These are phyloP conservation scores for Kodamaea ohmeri DNA, from an alignment of 1,139 yeast genomes.

Conservation along the genomic window DNA sequence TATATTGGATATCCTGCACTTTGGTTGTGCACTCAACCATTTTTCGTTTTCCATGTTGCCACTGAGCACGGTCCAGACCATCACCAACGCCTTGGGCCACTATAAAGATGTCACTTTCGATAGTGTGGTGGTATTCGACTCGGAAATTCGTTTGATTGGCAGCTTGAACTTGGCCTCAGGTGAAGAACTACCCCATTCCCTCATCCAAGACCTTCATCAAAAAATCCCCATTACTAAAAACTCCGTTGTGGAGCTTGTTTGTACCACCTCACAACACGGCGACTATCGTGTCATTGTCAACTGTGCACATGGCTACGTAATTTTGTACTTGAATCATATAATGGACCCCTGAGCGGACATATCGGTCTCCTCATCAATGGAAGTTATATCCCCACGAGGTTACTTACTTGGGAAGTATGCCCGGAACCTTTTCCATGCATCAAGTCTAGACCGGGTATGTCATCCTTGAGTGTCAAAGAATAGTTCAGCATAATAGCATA, in stretches of 20 bases:
- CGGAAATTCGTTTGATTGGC: slow-evolving; percentile 5
- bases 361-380: slow-evolving; percentile 1
- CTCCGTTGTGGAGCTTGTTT: slow-evolving; percentile 9
- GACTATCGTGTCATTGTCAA: slow-evolving; percentile 8
- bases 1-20: slow-evolving; percentile 1
- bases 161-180: slow-evolving; percentile 3
- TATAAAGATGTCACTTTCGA: slow-evolving; percentile 9
- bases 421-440: too few relatives aligned
- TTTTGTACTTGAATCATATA: slow-evolving; percentile 8
- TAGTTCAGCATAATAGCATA: too few relatives aligned
- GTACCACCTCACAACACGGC: slow-evolving; percentile 11
- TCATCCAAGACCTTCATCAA: slow-evolving; percentile 4
- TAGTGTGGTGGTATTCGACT: slow-evolving; percentile 8
- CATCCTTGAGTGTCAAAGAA: too few relatives aligned
- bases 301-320: slow-evolving; percentile 9
- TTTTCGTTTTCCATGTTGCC: slow-evolving; percentile 4
- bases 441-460: too few relatives aligned
- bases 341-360: slow-evolving; percentile 6
- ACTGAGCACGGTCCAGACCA: slow-evolving; percentile 5
- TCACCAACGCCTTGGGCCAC: slow-evolving; percentile 6
- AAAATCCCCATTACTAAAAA: not conserved
- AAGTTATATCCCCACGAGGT: too few relatives aligned
- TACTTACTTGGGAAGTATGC: too few relatives aligned
- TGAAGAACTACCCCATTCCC: not conserved
- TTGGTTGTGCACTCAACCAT: slow-evolving; percentile 5